Conservation (phyloP, 2,329 filamentous ascomycete species). For the Eutypella sp. region DNA sequence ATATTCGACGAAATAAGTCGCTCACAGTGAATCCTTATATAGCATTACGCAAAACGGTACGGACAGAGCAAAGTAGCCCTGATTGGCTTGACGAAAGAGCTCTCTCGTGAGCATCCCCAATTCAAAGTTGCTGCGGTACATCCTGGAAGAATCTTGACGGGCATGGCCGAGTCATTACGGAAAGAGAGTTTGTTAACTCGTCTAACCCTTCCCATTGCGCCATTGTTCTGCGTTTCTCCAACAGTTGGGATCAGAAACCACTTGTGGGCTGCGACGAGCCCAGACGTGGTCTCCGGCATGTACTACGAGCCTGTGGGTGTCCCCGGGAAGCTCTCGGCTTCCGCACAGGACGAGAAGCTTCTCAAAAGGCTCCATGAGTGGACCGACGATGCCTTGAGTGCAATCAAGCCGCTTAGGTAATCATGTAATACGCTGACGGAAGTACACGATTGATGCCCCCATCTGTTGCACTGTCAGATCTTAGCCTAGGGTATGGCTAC, state of each 20-base stretch:
- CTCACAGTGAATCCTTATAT: neutral
- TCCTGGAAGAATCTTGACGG: slow-evolving; percentile 10
- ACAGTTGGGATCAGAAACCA: slow-evolving; percentile 33
- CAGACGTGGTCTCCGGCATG: slow-evolving; percentile 25
- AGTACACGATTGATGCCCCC: neutral
- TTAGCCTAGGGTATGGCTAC: neutral
- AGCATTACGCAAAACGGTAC: slow-evolving; percentile 31
- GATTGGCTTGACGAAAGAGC: slow-evolving; percentile 34
- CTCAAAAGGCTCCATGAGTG: slow-evolving; percentile 26
- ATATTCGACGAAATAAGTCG: neutral
- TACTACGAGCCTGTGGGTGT: slow-evolving; percentile 32
- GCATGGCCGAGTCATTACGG: slow-evolving; percentile 3
- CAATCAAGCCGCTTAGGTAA: neutral
- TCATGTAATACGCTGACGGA: neutral
- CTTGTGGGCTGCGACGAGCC: slow-evolving; percentile 37
- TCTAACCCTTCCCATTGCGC: neutral
- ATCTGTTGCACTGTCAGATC: neutral
- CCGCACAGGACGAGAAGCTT: slow-evolving; percentile 17
- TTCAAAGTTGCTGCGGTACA: slow-evolving; percentile 20
- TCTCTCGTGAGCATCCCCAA: slow-evolving; percentile 32
- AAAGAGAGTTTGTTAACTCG: slow-evolving; percentile 7
- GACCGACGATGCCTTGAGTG: slow-evolving; percentile 13
- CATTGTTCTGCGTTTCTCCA: slow-evolving; percentile 6
- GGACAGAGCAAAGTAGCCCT: slow-evolving; percentile 45
- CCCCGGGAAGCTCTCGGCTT: slow-evolving; percentile 7